Base-by-base conservation (phyloP, 2,329 filamentous ascomycete genomes). In the Colletotrichum coccodes region DNA sequence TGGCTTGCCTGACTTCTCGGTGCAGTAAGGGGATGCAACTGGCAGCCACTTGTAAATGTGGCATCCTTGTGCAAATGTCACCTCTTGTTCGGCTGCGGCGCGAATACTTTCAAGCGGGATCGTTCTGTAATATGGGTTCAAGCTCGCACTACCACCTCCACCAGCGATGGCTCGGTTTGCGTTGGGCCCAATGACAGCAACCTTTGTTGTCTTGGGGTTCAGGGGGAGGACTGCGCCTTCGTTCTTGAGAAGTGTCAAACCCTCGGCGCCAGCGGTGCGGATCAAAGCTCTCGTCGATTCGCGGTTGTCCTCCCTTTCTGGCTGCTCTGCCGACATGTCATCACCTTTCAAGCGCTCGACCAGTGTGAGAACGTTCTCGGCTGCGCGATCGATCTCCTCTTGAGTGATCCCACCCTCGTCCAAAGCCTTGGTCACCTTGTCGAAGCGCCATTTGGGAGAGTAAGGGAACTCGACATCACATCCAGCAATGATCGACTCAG, bases 91-190 rank as follows among this genome's bases (percentile, higher is more conserved):
- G 2, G 88, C 83, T 1, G 84, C 81, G 32, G 82, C 81, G 44
- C 81, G 84, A 68, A 92, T 90, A 72, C 89, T 90, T 50, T 91
- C 89, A 4, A 90, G 83, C 0, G 90, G 90, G 11, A 90, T 83
- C 2, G 89, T 90, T 71, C 84, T 89, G 77, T 92, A 92, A 77
- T 92, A 92, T 0, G 90, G 89, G 75, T 91, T 91, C 54, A 92
- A 79, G 71, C 88, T 90, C 21, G 90, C 90, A 73, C 90, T 92
- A 57, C 90, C 90, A 46, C 90, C 90, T 57, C 90, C 90, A 18
- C 87, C 88, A n/a, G 88, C 89, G 71, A 92, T 91, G 0, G 90
- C 87, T 62, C 89, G 82, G 75, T 91, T 90, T 23, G 89, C 89
- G 70, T 92, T 92, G 1, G 90, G 90, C 0, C 90, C 90, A 59